These are phyloP conservation scores for Mortierella polycephala DNA, from an alignment of 371 early-diverging fungal genomes.

Conservation along the genomic window DNA sequence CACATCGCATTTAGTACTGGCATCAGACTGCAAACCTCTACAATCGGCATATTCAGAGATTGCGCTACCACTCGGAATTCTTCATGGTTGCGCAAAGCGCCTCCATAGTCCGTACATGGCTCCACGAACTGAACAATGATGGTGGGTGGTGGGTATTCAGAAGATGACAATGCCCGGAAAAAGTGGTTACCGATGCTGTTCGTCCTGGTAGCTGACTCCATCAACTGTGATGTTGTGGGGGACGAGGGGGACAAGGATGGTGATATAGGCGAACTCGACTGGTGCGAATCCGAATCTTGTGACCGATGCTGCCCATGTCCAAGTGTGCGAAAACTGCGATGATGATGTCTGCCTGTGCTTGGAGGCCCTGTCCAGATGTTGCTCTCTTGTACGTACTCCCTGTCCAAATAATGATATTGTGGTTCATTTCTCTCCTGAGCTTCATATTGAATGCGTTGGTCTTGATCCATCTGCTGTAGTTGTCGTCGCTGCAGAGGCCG, in stretches of 20 bases:
- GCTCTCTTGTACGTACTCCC: not conserved
- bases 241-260: not conserved
- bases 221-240: too few species aligned
- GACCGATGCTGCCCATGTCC: conserved; percentile 3
- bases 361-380: not conserved
- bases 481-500: conserved; percentile 1
- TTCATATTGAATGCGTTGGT: conserved; percentile 7
- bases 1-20: conserved; percentile 13
- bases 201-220: not conserved
- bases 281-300: not conserved
- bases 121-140: conserved; percentile 14
- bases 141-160: not conserved
- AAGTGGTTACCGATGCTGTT: not conserved
- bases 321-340: conserved; percentile 1
- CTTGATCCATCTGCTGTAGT: not conserved
- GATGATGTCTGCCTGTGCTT: conserved; percentile 2
- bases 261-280: not conserved
- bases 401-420: too few species aligned
- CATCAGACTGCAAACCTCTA: conserved; percentile 14
- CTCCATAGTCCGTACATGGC: not conserved
- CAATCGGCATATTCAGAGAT: conserved; percentile 1
- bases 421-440: not conserved
- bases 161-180: not conserved
- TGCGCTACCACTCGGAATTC: conserved; percentile 3
- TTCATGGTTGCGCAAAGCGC: conserved; percentile 13